Base-by-base conservation (phyloP, 2,329 filamentous ascomycete species). In the Claviceps citrina region DNA sequence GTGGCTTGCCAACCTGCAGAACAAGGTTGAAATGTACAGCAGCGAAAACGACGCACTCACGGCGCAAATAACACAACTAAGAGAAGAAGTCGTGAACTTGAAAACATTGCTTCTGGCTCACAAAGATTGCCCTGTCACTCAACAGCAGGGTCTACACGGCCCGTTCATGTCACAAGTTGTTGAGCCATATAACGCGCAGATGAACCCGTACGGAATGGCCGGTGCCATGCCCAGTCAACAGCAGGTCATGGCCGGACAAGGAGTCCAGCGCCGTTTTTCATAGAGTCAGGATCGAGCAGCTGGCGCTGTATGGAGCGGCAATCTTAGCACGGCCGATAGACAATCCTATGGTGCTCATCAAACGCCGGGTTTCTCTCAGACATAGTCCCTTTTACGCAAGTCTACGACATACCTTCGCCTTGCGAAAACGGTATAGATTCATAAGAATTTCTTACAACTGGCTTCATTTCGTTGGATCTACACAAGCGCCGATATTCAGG, bases 71-170 rank as follows among this genome's bases (percentile, higher is more conserved):
- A 81, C 81, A 1, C 77, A 84, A 49, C 66, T 96, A 5, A 74
- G 86, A 22, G 89, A 96, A 55, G 91, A 98, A 56, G 84, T 96
- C 44, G 84, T 96, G 36, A 93, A 89, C 47, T 71, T 98, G 31
- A 96, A 95, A 67, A 94, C 87, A 0, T 67, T 96, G 0, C 68
- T 98, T 3, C 70, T 96, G 18, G 87, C 87, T 0, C 91, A 98
- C 62, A 96, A 96, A 57, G 89, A 96, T 57, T 96, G 91, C 50
- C 85, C 89, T 0, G 82, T 96, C 7, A 86, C 86, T 3, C 84
- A 93, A 56, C 79, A 84, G 34, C 87, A 95, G 59, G 61, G 61
- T 19, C 65, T 91, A 2, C 70, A 74, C 38, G 62, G 65, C 4
- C 65, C 64, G 1, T 75, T 66, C 46, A 69, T 77, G 64, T 68